Evolutionary conservation across 371 early-diverging fungal genomes (phyloP).

Genomic region (Rhizopus stolonifer): DNA sequence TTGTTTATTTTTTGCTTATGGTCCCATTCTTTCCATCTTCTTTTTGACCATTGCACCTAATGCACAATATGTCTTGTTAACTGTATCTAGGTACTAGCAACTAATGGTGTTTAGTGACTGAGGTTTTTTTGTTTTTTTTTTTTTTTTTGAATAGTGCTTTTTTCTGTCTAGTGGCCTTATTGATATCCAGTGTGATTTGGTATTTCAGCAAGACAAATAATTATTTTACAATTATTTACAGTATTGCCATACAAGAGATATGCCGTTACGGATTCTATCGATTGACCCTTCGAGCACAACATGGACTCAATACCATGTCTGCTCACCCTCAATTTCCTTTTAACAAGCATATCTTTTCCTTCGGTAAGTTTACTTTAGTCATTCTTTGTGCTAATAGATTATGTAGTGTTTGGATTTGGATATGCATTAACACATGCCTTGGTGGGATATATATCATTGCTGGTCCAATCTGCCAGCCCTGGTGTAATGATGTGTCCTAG

Average conservation of each 20-base stretch:
- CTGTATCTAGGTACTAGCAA: conserved; percentile 65
- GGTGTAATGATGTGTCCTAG: conserved; percentile 69
- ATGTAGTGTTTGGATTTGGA: conserved; percentile 61
- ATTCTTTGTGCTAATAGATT: neutral
- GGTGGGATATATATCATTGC: conserved; percentile 63
- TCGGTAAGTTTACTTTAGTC: conserved; percentile 38
- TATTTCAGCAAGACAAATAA: conserved; percentile 46
- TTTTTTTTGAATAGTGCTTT: conserved; percentile 65
- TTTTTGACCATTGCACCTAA: conserved; percentile 64
- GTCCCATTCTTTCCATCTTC: conserved; percentile 71
- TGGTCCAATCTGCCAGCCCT: conserved; percentile 67
- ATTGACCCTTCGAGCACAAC: conserved; percentile 57
- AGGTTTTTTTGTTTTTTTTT: too few relatives aligned
- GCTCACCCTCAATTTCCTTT: conserved; percentile 56
- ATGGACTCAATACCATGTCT: conserved; percentile 57
- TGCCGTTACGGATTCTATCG: conserved; percentile 64
- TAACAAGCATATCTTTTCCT: conserved; percentile 60
- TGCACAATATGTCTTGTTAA: conserved; percentile 69
- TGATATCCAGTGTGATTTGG: conserved; percentile 73
- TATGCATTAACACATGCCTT: conserved; percentile 69
- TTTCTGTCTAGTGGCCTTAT: conserved; percentile 71
- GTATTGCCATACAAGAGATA: conserved; percentile 65
- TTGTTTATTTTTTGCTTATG: conserved; percentile 70
- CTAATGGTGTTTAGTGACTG: too few relatives aligned
- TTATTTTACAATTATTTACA: conserved; percentile 51